phyloP scores from a whole-genome alignment of 2,329 filamentous ascomycete genomes.

The Paramyrothecium sp. region DNA sequence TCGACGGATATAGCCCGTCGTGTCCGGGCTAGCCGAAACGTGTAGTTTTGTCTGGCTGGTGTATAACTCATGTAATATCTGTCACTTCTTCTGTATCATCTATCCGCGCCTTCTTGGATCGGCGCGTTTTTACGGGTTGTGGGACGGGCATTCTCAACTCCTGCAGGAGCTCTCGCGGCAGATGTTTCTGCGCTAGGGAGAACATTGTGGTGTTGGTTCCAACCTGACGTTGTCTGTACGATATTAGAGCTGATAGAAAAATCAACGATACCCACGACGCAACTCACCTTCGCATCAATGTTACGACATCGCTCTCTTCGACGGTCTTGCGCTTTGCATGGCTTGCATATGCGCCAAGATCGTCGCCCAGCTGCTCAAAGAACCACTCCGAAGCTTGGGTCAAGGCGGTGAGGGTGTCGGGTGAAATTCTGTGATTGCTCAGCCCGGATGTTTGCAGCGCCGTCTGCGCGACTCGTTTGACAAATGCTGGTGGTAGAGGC shows the following conservation, averaged over 20 bases:
- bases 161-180: conserved; percentile 80
- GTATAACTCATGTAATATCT: conserved; percentile 29
- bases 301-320: conserved; percentile 79
- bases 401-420: conserved; percentile 72
- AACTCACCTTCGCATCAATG: conserved; percentile 78
- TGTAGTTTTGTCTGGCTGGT: conserved; percentile 45
- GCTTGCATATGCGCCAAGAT: conserved; percentile 74
- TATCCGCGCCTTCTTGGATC: conserved; percentile 25
- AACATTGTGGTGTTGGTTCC: conserved; percentile 73
- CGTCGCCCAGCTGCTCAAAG: conserved; percentile 83
- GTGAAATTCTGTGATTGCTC: conserved; percentile 66
- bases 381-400: conserved; percentile 86
- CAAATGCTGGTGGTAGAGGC: conserved; percentile 67
- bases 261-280: conserved; percentile 16
- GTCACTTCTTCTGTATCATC: conserved; percentile 31
- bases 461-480: conserved; percentile 71
- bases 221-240: conserved; percentile 72
- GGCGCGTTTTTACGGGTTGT: conserved; percentile 46
- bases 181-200: conserved; percentile 77
- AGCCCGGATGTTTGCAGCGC: conserved; percentile 67
- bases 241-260: conserved; percentile 23
- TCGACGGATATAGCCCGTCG: conserved; percentile 69
- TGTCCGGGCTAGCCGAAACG: conserved; percentile 73
- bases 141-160: conserved; percentile 72
- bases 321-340: conserved; percentile 84